Conservation (phyloP, 2,329 filamentous ascomycete species). For the Penicillium sp. region DNA sequence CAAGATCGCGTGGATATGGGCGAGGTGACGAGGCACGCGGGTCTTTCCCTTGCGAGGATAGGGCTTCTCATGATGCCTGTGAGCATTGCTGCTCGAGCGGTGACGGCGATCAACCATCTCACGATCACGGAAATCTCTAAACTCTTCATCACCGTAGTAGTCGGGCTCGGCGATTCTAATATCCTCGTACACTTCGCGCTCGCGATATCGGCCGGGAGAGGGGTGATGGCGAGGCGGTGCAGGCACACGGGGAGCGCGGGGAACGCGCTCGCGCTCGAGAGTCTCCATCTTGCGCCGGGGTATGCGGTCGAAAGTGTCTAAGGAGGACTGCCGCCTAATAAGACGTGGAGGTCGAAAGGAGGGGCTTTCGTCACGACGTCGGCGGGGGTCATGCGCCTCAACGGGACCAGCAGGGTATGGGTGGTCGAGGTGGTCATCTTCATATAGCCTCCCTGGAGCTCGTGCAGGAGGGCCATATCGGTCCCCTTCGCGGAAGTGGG, state of each 20-base stretch:
- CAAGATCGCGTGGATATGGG: conserved; percentile 76
- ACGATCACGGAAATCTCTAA: conserved; percentile 64
- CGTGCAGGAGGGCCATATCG: conserved; percentile 46
- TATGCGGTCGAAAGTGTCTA: conserved; percentile 85
- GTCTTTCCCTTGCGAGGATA: conserved; percentile 88
- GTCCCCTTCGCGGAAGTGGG: conserved; percentile 44
- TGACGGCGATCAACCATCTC: conserved; percentile 54
- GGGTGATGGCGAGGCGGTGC: conserved; percentile 52
- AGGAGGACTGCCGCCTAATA: conserved; percentile 78
- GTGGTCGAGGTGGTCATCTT: conserved; percentile 45
- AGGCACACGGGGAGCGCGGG: conserved; percentile 65
- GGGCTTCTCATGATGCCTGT: conserved; percentile 40
- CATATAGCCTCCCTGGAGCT: conserved; percentile 40
- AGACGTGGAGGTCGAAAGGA: conserved; percentile 63
- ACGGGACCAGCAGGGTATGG: conserved; percentile 53
- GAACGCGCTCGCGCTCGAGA: conserved; percentile 42
- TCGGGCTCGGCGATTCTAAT: conserved; percentile 69
- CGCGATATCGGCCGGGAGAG: conserved; percentile 60
- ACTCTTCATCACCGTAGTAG: conserved; percentile 71
- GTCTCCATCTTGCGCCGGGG: conserved; percentile 57
- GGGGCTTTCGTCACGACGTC: conserved; percentile 54
- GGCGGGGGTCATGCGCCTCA: conserved; percentile 58
- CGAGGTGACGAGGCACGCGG: conserved; percentile 76
- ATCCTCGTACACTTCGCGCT: conserved; percentile 64
- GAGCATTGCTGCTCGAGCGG: conserved; percentile 44